phyloP scores from a whole-genome alignment of 148 eudicot genomes.

The Chenopodium berlandieri region DNA sequence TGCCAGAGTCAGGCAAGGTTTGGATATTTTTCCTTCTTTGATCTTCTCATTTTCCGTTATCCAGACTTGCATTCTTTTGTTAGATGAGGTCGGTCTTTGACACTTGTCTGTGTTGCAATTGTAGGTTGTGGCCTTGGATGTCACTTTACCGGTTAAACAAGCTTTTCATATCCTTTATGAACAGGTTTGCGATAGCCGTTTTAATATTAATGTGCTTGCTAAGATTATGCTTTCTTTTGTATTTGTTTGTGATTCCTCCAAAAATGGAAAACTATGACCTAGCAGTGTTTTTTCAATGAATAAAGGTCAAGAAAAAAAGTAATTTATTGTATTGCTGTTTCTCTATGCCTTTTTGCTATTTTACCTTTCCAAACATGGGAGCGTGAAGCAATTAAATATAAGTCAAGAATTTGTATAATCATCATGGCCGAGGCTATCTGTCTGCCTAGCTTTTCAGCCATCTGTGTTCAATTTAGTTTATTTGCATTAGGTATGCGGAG shows the following conservation, averaged over 20 bases:
- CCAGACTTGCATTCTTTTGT: not conserved
- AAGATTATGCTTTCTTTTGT: not conserved
- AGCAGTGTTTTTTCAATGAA: not conserved
- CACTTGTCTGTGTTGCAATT: conserved; percentile 15
- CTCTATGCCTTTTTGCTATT: not conserved
- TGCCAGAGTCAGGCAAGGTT: conserved; percentile 98
- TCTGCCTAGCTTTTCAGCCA: not conserved
- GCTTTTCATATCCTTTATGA: conserved; percentile 93
- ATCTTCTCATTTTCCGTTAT: not conserved
- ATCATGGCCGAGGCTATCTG: not conserved
- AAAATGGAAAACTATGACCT: not conserved
- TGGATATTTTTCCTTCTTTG: conserved; percentile 19
- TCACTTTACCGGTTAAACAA: conserved; percentile 87
- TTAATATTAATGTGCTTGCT: not conserved
- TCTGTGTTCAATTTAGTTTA: not conserved
- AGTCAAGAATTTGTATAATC: not conserved
- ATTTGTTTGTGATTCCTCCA: not conserved
- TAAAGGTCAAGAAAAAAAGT: not conserved
- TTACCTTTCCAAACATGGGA: not conserved
- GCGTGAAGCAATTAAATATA: not conserved
- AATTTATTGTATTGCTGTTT: not conserved
- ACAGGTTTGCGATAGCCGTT: conserved; percentile 52
- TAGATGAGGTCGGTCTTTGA: conserved; percentile 3
- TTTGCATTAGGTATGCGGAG: not conserved
- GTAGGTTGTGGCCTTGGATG: conserved; percentile 84